These are phyloP conservation scores for Hanseniaspora thailandica DNA, from an alignment of 805 yeast species.

Conservation along the genomic window DNA sequence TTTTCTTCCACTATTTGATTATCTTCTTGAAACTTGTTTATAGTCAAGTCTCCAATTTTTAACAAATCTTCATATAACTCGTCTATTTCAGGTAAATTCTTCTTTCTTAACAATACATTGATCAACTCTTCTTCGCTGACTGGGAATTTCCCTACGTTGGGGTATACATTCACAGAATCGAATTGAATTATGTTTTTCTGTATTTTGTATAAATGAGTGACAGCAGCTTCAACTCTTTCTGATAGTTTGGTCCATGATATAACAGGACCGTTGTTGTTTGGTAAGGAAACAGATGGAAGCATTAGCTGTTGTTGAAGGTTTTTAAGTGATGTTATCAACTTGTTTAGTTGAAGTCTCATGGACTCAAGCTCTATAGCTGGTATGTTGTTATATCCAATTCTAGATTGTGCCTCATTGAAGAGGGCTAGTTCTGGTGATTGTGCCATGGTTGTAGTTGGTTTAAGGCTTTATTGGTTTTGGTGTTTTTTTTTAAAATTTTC, in stretches of 20 bases:
- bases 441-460: background rate
- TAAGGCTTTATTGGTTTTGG: background rate
- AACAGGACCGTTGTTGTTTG: constrained; percentile 1
- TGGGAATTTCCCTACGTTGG: constrained; percentile 74
- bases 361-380: constrained; percentile 56
- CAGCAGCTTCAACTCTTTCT: constrained; percentile 61
- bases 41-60: background rate
- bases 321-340: constrained; percentile 46
- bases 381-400: constrained; percentile 1
- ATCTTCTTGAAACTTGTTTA: background rate
- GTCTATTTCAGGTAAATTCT: constrained; percentile 79
- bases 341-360: constrained; percentile 49
- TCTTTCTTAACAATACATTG: constrained; percentile 76
- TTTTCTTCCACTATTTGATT: constrained; percentile 16
- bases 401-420: background rate
- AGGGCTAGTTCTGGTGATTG: background rate
- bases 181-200: constrained; percentile 41
- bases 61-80: constrained; percentile 21
- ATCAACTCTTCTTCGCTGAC: constrained; percentile 71
- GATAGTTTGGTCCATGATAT: constrained; percentile 55
- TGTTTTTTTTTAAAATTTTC: background rate
- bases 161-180: constrained; percentile 40
- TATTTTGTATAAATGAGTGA: constrained; percentile 47
- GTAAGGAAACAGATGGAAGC: constrained; percentile 1
- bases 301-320: constrained; percentile 39